Base-by-base conservation (phyloP, 1,139 yeast genomes). In the Nakaseomyces delphensis region DNA sequence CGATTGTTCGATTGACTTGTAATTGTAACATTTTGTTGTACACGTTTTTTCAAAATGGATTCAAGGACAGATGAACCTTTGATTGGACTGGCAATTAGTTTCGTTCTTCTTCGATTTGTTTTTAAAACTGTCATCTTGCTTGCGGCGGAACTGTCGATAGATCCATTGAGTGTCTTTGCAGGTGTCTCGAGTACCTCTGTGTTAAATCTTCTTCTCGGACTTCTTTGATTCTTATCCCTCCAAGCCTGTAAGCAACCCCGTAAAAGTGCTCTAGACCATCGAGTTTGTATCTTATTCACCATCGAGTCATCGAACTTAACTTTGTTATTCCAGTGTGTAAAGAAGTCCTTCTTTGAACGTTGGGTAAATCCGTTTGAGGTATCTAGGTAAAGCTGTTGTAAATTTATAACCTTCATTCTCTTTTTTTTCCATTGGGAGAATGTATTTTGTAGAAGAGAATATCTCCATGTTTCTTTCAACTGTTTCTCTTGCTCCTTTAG, bases 61-160 rank as follows among this genome's bases (percentile, higher is more conserved):
- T 48, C 48, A 14, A 50, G 46, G n/a, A 40, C 39, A 28, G 33
- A 29, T 10, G 53, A 45, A 20, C 45, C 36, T 35, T 48, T 54
- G n/a, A 52, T 52, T 4, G 64, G 63, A 39, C 62, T 57, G 19
- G 63, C 37, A n/a, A 33, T 21, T 21, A 20, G 63, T 14, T 59
- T 57, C 0, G 62, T 57, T 20, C 52, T 48, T 38, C 54, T 57
- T 5, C 55, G 51, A 37, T 54, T 56, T 11, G 55, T 53, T 39
- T 56, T 59, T 13, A 16, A n/a, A 9, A 11, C 7, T 7, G 23
- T 7, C 11, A 11, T 5, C 4, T n/a, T 20, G 11, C 18, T 33
- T 8, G 18, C 4, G 13, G 8, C 18, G 9, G 15, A 6, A 13
- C n/a, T n/a, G 10, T 31, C 23, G 7, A n/a, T 11, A 20, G 18